Conservation (phyloP, 2,329 filamentous ascomycete genomes). For the Fusarium sp. region DNA sequence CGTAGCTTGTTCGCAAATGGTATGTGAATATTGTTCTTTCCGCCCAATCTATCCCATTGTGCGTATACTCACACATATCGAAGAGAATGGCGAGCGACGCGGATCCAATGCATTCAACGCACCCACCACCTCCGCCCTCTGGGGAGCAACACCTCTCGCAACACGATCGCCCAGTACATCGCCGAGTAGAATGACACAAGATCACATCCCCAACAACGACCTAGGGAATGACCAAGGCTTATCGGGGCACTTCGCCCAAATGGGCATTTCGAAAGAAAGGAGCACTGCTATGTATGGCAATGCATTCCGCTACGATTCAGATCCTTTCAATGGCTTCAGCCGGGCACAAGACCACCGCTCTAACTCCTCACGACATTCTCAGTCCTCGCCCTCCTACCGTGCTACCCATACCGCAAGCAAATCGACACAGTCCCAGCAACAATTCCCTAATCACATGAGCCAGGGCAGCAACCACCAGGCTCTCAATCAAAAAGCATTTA, state of each 20-base stretch:
- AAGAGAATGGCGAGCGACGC: slow-evolving; percentile 55
- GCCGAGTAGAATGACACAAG: slow-evolving; percentile 66
- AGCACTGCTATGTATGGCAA: slow-evolving; percentile 39
- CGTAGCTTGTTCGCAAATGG: slow-evolving; percentile 59
- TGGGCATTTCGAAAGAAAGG: slow-evolving; percentile 38
- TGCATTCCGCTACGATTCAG: slow-evolving; percentile 44
- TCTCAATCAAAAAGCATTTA: slow-evolving; percentile 42
- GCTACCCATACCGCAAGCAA: slow-evolving; percentile 56
- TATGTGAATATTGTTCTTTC: slow-evolving; percentile 48
- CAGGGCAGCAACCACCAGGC: slow-evolving; percentile 55
- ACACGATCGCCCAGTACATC: slow-evolving; percentile 65
- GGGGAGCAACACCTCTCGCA: slow-evolving; percentile 64
- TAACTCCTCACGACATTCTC: slow-evolving; percentile 66
- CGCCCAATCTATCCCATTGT: neutral
- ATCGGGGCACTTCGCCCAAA: slow-evolving; percentile 49
- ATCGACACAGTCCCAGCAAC: slow-evolving; percentile 61
- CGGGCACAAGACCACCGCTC: slow-evolving; percentile 66
- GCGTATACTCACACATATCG: slow-evolving; percentile 26
- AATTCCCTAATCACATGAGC: slow-evolving; percentile 55
- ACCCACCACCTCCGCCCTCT: slow-evolving; percentile 72
- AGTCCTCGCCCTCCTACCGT: slow-evolving; percentile 39
- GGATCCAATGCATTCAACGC: slow-evolving; percentile 77
- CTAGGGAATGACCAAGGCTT: slow-evolving; percentile 58
- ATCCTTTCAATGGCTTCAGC: slow-evolving; percentile 38
- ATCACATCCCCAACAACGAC: slow-evolving; percentile 58